Conservation (phyloP, 1,284 basidiomycete species). For the Ceratobasidium sp. region DNA sequence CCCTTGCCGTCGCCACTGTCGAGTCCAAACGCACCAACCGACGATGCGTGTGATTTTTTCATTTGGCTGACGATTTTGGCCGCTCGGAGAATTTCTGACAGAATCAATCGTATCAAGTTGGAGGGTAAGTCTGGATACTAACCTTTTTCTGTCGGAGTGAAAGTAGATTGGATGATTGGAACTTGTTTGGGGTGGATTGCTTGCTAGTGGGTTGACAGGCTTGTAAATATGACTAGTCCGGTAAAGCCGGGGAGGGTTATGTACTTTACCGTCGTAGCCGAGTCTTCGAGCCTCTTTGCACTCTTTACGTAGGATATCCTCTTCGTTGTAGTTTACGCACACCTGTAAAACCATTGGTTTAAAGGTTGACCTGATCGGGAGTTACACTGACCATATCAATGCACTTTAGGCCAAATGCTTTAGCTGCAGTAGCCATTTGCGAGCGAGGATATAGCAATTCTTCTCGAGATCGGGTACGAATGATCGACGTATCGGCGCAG, state of each 20-base stretch:
- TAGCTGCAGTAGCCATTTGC: slow-evolving; percentile 83
- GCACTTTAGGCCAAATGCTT: slow-evolving; percentile 83
- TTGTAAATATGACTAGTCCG: slow-evolving; percentile 26
- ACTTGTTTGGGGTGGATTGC: slow-evolving; percentile 94
- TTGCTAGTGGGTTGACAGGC: slow-evolving; percentile 66
- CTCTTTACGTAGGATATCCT: slow-evolving; percentile 75
- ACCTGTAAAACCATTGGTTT: slow-evolving; percentile 63
- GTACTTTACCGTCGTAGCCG: slow-evolving; percentile 87
- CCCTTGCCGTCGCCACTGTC: slow-evolving; percentile 63
- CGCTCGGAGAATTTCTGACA: slow-evolving; percentile 80
- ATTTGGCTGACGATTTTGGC: slow-evolving; percentile 76
- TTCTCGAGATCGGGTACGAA: slow-evolving; percentile 76
- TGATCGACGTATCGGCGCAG: slow-evolving; percentile 86
- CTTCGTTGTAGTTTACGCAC: slow-evolving; percentile 89
- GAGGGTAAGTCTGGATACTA: slow-evolving; percentile 38
- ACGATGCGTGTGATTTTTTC: slow-evolving; percentile 61
- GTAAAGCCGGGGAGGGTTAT: slow-evolving; percentile 45
- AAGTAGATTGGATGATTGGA: slow-evolving; percentile 79
- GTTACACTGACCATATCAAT: slow-evolving; percentile 80
- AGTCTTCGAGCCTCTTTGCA: slow-evolving; percentile 79
- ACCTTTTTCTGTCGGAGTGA: slow-evolving; percentile 81
- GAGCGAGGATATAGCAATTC: slow-evolving; percentile 91
- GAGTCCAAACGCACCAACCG: slow-evolving; percentile 72
- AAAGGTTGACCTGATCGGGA: slow-evolving; percentile 38
- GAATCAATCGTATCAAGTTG: slow-evolving; percentile 15